Evolutionary conservation across 768 basidiomycete genomes (phyloP).

Genomic region (Postia placenta): DNA sequence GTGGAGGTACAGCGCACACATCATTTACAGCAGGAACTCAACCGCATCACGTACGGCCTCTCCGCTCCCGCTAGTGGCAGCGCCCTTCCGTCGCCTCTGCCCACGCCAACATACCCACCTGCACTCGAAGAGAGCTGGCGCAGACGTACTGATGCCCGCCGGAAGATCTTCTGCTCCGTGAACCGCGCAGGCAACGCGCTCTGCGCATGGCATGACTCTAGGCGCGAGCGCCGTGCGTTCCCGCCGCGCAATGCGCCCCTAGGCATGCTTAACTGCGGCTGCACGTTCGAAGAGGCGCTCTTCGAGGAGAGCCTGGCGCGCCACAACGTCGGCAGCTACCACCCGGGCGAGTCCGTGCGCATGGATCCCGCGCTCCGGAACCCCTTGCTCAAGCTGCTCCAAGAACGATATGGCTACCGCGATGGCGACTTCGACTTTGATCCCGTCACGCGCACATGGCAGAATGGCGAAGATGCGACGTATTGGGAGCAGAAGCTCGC

Average conservation of each 20-base stretch:
- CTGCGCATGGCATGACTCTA: slow-evolving; percentile 87
- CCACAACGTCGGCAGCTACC: slow-evolving; percentile 76
- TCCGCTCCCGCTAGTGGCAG: slow-evolving; percentile 13
- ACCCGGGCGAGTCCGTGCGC: slow-evolving; percentile 78
- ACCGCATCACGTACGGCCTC: slow-evolving; percentile 15
- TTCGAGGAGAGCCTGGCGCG: slow-evolving; percentile 82
- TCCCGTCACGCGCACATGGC: slow-evolving; percentile 57
- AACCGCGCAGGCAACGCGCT: slow-evolving; percentile 87
- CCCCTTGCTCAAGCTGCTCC: slow-evolving; percentile 65
- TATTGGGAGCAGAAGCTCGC: slow-evolving; percentile 56
- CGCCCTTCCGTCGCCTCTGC: slow-evolving; percentile 24
- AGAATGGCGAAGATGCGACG: slow-evolving; percentile 55
- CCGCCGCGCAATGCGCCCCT: slow-evolving; percentile 78
- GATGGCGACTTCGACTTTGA: slow-evolving; percentile 86
- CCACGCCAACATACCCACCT: slow-evolving; percentile 31
- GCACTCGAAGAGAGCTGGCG: slow-evolving; percentile 62
- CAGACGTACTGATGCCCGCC: slow-evolving; percentile 66
- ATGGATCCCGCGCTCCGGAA: slow-evolving; percentile 88
- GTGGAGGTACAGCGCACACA: slow-evolving; percentile 41
- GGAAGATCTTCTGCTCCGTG: slow-evolving; percentile 67
- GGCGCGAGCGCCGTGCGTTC: slow-evolving; percentile 70
- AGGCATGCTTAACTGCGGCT: slow-evolving; percentile 80
- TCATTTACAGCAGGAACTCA: slow-evolving; percentile 42
- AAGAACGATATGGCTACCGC: slow-evolving; percentile 68
- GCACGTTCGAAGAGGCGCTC: slow-evolving; percentile 77